phyloP scores from a whole-genome alignment of 176 grass and related monocot species.

The Miscanthus lutarioriparius region DNA sequence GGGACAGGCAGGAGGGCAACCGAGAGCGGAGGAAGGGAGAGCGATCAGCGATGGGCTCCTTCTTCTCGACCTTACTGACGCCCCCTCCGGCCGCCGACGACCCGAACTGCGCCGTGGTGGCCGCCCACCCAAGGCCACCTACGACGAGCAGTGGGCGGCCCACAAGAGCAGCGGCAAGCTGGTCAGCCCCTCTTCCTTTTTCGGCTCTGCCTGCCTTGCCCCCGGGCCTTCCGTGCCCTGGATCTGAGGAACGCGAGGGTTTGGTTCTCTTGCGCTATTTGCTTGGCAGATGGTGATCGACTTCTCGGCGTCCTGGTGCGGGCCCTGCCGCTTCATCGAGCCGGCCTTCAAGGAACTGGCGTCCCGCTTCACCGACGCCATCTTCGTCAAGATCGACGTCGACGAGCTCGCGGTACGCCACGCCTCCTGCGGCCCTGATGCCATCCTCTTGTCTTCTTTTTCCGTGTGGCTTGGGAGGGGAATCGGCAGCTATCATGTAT shows the following conservation, averaged over 20 bases:
- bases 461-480: too few relatives aligned
- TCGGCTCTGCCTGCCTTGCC: not conserved
- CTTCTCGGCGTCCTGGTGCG: slow-evolving; percentile 85
- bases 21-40: not conserved
- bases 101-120: slow-evolving; percentile 55
- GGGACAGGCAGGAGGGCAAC: not conserved
- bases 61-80: slow-evolving; percentile 16
- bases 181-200: slow-evolving; percentile 30
- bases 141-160: slow-evolving; percentile 50
- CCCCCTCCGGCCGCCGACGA: slow-evolving; percentile 21
- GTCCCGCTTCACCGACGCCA: slow-evolving; percentile 30
- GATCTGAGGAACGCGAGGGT: slow-evolving; percentile 6
- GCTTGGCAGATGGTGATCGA: slow-evolving; percentile 70
- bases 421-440: not conserved
- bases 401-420: slow-evolving; percentile 57
- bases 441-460: not conserved
- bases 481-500: not conserved
- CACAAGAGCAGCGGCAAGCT: slow-evolving; percentile 56
- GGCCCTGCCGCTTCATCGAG: slow-evolving; percentile 81
- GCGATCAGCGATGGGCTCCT: slow-evolving; percentile 46
- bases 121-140: slow-evolving; percentile 65
- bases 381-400: slow-evolving; percentile 86
- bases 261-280: not conserved
- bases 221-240: not conserved
- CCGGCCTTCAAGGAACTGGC: slow-evolving; percentile 75